Conservation (phyloP, 169 alveolate species). For the Plasmodium relictum region DNA sequence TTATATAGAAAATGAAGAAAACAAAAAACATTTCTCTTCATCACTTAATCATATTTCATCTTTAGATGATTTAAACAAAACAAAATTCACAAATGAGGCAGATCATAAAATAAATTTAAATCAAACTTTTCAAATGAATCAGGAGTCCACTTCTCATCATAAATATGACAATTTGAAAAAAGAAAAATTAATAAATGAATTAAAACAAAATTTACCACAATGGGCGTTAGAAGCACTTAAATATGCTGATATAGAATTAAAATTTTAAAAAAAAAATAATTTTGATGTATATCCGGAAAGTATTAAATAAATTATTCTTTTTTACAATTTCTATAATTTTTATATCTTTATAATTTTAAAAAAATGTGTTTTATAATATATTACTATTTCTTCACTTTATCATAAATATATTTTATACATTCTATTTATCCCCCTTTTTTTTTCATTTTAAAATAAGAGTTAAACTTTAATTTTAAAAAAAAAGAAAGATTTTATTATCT, state of each 20-base stretch:
- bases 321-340: too few relatives aligned
- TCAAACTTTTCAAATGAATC: background rate
- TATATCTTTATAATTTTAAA: background rate
- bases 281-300: too few relatives aligned
- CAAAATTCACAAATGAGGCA: background rate
- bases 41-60: too few relatives aligned
- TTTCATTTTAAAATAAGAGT: too few relatives aligned
- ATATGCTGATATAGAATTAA: constrained; percentile 56
- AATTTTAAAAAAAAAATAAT: constrained; percentile 21
- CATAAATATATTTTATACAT: too few relatives aligned
- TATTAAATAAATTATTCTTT: too few relatives aligned
- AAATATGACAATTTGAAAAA: background rate
- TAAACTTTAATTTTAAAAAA: too few relatives aligned
- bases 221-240: constrained; percentile 91
- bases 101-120: background rate
- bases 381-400: too few relatives aligned
- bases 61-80: background rate
- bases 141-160: background rate
- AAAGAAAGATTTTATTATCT: too few relatives aligned
- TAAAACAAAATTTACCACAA: constrained; percentile 85
- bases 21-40: too few relatives aligned
- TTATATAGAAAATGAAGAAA: background rate
- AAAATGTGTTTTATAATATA: background rate
- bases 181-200: constrained; percentile 20
- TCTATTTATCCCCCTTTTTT: too few relatives aligned